A percentile compares a stretch with the other conserved stretches of the same genome.
Evolutionary conservation across 2,329 filamentous ascomycete genomes (phyloP).

Genomic region (Tolypocladium sp.): DNA sequence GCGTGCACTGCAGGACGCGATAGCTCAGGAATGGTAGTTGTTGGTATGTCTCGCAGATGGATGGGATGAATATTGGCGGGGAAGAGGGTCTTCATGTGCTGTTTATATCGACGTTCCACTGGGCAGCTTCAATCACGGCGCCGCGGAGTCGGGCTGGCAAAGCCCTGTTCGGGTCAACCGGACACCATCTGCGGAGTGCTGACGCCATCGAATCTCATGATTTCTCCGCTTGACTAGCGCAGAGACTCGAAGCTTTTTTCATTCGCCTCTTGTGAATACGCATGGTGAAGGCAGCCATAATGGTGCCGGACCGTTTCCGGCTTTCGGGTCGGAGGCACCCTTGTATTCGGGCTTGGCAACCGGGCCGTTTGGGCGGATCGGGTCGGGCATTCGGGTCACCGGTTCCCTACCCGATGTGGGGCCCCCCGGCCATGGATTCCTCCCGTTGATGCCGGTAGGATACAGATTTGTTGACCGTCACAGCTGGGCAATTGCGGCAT

Average conservation of each 20-base stretch:
- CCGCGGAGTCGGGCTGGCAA: too few relatives aligned
- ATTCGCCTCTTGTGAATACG: too few relatives aligned
- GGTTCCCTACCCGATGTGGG: neutral
- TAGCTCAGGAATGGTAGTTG: neutral
- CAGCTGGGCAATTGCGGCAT: neutral
- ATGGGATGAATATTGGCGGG: neutral
- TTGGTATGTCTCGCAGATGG: neutral
- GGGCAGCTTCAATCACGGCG: too few relatives aligned
- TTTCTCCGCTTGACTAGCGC: neutral
- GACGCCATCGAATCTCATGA: neutral
- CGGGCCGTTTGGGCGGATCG: constrained; percentile 5
- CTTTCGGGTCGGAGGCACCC: neutral
- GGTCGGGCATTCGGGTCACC: neutral
- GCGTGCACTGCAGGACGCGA: neutral
- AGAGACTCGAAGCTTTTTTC: too few relatives aligned
- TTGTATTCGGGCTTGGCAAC: neutral
- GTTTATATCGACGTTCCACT: too few relatives aligned
- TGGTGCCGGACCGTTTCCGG: neutral
- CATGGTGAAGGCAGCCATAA: neutral
- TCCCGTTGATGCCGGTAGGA: neutral
- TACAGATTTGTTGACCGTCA: neutral
- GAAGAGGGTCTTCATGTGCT: neutral
- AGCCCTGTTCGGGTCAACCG: too few relatives aligned
- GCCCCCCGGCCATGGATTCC: constrained; percentile 9
- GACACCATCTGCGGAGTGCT: neutral